These are phyloP conservation scores for Lentinula detonsa DNA, from an alignment of 768 basidiomycete genomes.

Conservation along the genomic window DNA sequence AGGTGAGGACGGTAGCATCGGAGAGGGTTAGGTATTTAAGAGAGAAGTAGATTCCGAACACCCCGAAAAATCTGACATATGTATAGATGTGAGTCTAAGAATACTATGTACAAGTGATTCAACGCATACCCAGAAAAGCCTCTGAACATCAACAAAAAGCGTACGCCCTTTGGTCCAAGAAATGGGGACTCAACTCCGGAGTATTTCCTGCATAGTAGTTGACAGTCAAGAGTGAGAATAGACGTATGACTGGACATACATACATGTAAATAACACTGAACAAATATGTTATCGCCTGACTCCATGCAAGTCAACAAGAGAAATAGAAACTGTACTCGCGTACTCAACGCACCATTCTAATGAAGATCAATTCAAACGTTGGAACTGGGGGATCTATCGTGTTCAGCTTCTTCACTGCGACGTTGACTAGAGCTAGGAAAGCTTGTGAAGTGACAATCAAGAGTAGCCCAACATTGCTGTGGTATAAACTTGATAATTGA, in stretches of 20 bases:
- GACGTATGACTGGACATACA: constrained; percentile 7
- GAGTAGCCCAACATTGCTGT: constrained; percentile 37
- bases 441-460: constrained; percentile 52
- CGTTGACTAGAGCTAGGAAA: constrained; percentile 56
- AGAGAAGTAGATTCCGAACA: constrained; percentile 67
- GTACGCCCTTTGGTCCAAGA: constrained; percentile 49
- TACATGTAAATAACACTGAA: constrained; percentile 48
- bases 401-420: constrained; percentile 59
- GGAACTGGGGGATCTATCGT: constrained; percentile 52
- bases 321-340: neutral
- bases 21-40: constrained; percentile 72
- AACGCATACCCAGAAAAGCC: constrained; percentile 42
- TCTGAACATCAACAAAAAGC: constrained; percentile 36
- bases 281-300: constrained; percentile 46
- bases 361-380: constrained; percentile 48
- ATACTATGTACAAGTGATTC: neutral
- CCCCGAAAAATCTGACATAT: constrained; percentile 51
- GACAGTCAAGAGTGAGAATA: constrained; percentile 3
- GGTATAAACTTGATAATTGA: neutral
- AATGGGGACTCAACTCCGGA: constrained; percentile 42
- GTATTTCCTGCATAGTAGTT: constrained; percentile 21
- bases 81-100: constrained; percentile 6
- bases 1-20: constrained; percentile 73
- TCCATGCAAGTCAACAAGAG: neutral
- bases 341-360: constrained; percentile 41